Evolutionary conservation across 495 filamentous ascomycete genomes (phyloP), one percentile per base, ranked within the genome.

Genomic region (Mytilinidion resinicola): DNA sequence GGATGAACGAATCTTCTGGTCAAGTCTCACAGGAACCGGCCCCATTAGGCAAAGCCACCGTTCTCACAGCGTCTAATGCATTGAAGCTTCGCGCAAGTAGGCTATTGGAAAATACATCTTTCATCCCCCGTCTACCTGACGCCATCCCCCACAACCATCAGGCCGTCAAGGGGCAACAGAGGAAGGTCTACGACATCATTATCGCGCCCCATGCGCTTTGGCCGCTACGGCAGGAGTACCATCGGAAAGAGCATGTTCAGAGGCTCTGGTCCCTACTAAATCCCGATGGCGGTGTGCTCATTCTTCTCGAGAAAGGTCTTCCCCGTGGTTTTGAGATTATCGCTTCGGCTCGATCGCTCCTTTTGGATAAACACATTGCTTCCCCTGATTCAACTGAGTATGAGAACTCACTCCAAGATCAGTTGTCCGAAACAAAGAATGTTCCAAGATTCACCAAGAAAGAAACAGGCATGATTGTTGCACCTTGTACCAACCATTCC

Each of bases 261-360:
- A 96, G 95, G 41, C 77, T 96, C 3, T 98, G 93, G 93, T 79
- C 82, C 5, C 80, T 96, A 56, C 78, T 96, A 1, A 85, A 86
- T 25, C 89, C 89, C 8, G 78, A 88, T 33, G 93, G 93, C 10
- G 93, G 93, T 44, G 80, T 97, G 9, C 77, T 98, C 9, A 82
- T 98, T 53, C 72, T 98, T 1, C 69, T 96, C 21, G 93, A 98
- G 69, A 98, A 97, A 72, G 93, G 91, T 3, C 80, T 91, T 17
- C 89, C 91, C 37, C 82, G 85, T 21, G 93, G 93, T 0, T 98
- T 98, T 60, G 93, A 98, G 71, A 85, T 89, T 1, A 84, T 98
- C 50, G 91, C 90, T 20, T 82, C 85, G 39, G 91, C 91, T 6
- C 84, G 93, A 25, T 74, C 87, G 44, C 80, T 86, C 60, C 73